phyloP scores from a whole-genome alignment of 1,284 basidiomycete species.

The Trametes sp. region DNA sequence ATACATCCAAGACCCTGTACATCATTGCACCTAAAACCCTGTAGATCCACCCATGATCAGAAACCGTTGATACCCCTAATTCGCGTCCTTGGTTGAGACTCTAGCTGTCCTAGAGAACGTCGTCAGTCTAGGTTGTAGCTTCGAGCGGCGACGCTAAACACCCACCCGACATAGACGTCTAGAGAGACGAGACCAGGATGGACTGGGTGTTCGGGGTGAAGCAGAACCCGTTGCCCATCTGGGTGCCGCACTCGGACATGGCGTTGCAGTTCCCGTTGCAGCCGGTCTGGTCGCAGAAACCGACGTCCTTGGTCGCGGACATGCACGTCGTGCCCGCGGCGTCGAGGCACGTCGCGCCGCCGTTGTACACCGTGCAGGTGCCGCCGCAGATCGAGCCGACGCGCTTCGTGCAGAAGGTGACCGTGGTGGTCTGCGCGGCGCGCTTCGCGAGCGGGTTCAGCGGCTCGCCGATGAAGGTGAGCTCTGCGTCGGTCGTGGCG shows the following conservation, averaged over 20 bases:
- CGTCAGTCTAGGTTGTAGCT: no score
- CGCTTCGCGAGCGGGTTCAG: slow-evolving; percentile 8
- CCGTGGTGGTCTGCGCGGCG: slow-evolving; percentile 7
- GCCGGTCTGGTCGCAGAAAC: slow-evolving; percentile 9
- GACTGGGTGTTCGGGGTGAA: slow-evolving; percentile 10
- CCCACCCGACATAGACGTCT: background rate
- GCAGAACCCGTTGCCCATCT: slow-evolving; percentile 4
- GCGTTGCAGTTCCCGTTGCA: slow-evolving; percentile 13
- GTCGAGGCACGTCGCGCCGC: slow-evolving; percentile 7
- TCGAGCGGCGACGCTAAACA: no score
- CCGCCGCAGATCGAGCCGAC: slow-evolving; percentile 7
- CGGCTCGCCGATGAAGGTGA: slow-evolving; percentile 13
- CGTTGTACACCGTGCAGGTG: slow-evolving; percentile 10
- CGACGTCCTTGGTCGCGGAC: slow-evolving; percentile 5
- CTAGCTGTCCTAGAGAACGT: no score
- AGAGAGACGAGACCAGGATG: slow-evolving; percentile 6
- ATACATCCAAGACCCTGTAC: no score
- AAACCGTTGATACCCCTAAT: no score
- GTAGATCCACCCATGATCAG: no score
- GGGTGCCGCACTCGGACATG: slow-evolving; percentile 4
- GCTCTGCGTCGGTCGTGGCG: slow-evolving; percentile 13
- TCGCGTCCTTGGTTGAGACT: no score
- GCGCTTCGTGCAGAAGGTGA: slow-evolving; percentile 12
- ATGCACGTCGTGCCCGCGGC: slow-evolving; percentile 11
- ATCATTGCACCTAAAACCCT: no score